Evolutionary conservation across 1,139 yeast species (phyloP).

Genomic region (Kurtzmaniella natalensis): DNA sequence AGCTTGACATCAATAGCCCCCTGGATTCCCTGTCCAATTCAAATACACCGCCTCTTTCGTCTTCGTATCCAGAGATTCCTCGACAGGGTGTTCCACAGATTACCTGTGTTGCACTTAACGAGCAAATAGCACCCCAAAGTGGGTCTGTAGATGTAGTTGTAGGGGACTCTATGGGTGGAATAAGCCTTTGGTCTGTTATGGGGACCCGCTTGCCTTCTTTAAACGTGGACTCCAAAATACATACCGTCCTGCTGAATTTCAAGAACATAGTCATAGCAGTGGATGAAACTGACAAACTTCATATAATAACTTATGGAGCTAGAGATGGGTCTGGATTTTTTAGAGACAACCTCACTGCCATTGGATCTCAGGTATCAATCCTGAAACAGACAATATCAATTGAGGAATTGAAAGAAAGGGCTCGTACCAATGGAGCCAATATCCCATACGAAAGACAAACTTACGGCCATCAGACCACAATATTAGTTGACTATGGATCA

Average conservation of each 20-base stretch:
- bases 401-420: background rate
- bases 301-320: background rate
- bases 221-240: background rate
- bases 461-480: background rate
- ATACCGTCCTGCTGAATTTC: conserved; percentile 1
- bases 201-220: background rate
- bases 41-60: no score
- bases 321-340: background rate
- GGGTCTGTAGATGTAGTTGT: background rate
- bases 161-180: background rate
- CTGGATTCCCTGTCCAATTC: no score
- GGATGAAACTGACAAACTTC: background rate
- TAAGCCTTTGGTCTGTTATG: conserved; percentile 1
- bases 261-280: background rate
- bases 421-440: background rate
- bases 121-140: background rate
- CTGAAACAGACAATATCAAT: background rate
- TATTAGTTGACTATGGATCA: background rate
- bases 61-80: no score
- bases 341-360: no score
- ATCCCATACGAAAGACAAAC: background rate
- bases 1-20: no score
- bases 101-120: background rate
- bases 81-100: no score
- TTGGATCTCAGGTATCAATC: no score